phyloP scores from a whole-genome alignment of 2,329 filamentous ascomycete species.

The Aschersonia sp. region DNA sequence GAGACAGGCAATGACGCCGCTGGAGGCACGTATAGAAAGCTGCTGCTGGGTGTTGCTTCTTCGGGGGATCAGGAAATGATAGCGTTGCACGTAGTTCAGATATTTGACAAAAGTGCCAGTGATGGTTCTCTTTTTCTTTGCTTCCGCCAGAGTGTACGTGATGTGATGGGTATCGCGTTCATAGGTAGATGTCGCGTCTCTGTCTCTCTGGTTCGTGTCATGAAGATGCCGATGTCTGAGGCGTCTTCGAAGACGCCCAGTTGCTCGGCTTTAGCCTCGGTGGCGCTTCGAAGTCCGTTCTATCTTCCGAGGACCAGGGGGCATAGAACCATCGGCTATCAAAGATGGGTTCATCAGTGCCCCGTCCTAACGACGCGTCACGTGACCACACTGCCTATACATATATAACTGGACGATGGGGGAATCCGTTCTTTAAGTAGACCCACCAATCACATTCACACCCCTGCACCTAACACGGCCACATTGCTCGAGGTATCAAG shows the following conservation, averaged over 20 bases:
- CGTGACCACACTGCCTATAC: no score
- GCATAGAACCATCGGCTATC: no score
- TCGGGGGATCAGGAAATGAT: background rate
- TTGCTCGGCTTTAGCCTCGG: constrained; percentile 5
- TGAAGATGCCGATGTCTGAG: background rate
- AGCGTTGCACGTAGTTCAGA: background rate
- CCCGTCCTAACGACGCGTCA: no score
- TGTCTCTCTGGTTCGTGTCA: background rate
- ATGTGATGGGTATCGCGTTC: no score
- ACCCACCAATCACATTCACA: no score
- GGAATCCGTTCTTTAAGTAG: no score
- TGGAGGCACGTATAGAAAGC: no score
- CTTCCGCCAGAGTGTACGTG: background rate
- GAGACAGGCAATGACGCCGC: no score
- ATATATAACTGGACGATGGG: no score
- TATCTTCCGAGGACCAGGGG: constrained; percentile 3
- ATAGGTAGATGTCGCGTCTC: background rate
- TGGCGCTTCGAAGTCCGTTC: constrained; percentile 10
- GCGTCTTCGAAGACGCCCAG: background rate
- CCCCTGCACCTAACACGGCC: no score
- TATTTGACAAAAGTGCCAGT: background rate
- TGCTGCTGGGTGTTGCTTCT: background rate
- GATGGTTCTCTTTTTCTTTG: background rate
- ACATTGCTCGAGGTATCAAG: no score
- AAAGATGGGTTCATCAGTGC: no score